Percentiles rank a stretch among this genome's conserved stretches.
These are phyloP conservation scores for Euphorbia lathyris DNA, from an alignment of 345 rosid genomes.

Conservation along the genomic window DNA sequence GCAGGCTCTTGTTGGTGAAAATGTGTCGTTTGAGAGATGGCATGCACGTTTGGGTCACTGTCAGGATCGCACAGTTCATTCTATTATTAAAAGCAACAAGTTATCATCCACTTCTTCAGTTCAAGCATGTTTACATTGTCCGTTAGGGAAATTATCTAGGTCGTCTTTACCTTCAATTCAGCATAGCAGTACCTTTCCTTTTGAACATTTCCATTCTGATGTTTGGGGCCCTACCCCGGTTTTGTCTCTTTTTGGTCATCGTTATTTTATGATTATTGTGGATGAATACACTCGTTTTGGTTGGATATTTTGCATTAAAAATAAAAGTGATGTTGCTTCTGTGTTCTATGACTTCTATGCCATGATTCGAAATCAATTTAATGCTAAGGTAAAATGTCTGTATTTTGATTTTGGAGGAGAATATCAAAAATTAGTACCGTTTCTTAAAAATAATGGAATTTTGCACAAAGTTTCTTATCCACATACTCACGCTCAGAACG, in stretches of 20 bases:
- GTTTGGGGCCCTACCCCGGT: background rate
- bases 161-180: background rate
- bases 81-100: too few relatives aligned
- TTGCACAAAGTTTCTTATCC: too few relatives aligned
- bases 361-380: too few relatives aligned
- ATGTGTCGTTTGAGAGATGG: background rate
- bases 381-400: too few relatives aligned
- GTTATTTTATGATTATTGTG: too few relatives aligned
- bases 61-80: background rate
- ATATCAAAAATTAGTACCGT: too few relatives aligned
- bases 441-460: too few relatives aligned
- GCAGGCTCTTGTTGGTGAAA: background rate
- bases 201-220: background rate
- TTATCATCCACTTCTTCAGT: background rate
- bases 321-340: background rate
- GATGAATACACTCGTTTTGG: background rate
- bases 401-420: too few relatives aligned
- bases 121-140: background rate
- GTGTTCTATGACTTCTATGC: background rate
- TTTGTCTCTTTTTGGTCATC: background rate
- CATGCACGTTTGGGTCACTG: background rate
- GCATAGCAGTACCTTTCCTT: background rate
- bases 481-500: too few relatives aligned
- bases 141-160: background rate
- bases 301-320: background rate